phyloP scores from a whole-genome alignment of 768 basidiomycete genomes.

The Phylloporus sp. region DNA sequence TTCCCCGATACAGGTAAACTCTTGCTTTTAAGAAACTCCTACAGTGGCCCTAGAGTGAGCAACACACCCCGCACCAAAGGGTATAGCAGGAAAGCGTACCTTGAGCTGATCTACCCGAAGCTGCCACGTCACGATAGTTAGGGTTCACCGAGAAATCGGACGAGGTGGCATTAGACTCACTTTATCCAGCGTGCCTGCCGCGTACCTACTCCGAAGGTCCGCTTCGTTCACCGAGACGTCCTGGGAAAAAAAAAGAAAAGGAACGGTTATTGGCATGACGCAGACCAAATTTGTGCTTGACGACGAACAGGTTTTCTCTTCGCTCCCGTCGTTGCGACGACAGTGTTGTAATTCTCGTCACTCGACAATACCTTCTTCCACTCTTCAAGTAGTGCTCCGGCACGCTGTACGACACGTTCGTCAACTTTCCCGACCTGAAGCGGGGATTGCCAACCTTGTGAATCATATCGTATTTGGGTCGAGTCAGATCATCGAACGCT shows the following conservation, averaged over 20 bases:
- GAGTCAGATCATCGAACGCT: slow-evolving; percentile 75
- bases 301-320: slow-evolving; percentile 70
- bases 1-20: slow-evolving; percentile 57
- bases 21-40: slow-evolving; percentile 75
- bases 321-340: slow-evolving; percentile 43
- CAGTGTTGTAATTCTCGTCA: slow-evolving; percentile 59
- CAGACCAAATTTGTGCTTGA: neutral
- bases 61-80: neutral
- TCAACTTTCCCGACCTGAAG: neutral
- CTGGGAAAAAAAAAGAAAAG: slow-evolving; percentile 35
- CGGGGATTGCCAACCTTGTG: slow-evolving; percentile 51
- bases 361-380: slow-evolving; percentile 64
- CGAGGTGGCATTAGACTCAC: slow-evolving; percentile 35
- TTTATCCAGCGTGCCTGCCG: slow-evolving; percentile 58
- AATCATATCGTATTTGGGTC: slow-evolving; percentile 72
- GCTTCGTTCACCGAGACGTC: slow-evolving; percentile 63
- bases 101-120: slow-evolving; percentile 75
- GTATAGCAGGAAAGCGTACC: slow-evolving; percentile 36
- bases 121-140: slow-evolving; percentile 36
- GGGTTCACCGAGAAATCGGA: neutral
- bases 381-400: slow-evolving; percentile 58
- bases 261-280: slow-evolving; percentile 1
- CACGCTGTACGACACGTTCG: slow-evolving; percentile 41
- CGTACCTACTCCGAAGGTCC: slow-evolving; percentile 66
- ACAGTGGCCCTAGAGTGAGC: slow-evolving; percentile 1